Base-by-base conservation (phyloP, 768 basidiomycete species). In the Trichaptum fuscoviolaceum region DNA sequence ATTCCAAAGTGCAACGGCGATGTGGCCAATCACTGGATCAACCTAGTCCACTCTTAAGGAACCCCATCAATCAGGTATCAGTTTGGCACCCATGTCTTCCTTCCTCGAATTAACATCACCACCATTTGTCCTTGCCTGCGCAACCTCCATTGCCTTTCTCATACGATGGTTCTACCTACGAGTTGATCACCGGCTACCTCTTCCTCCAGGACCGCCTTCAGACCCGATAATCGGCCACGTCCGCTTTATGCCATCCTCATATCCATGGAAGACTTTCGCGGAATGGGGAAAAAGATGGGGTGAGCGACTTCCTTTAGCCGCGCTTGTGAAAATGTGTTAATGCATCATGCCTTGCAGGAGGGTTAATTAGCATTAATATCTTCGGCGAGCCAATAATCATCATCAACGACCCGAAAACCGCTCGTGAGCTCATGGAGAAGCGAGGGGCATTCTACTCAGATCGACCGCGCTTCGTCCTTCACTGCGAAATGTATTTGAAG, bases 261-360 rank as follows among this genome's bases (percentile, higher is more conserved):
- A 75, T 30, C 67, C 73, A 24, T 75, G 71, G 71, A 61, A 65
- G 12, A 70, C 68, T 1, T 78, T 74, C 64, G 62, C 71, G 0
- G 35, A 68, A 25, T 76, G 74, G 75, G 70, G 70, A 9, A 64
- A 72, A 26, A 70, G 62, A 57, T 78, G 73, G 69, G 77, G 77
- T 73, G 60, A 27, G 71, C 15, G 15, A 52, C 42, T 52, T 12
- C 42, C 42, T 6, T 52, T 52, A 20, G 10, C 17, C 15, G 42
- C 15, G 42, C 15, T 12, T 12, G 30, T 30, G 20, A 52, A 52
- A 3, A 15, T 12, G 20, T 12, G 42, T 12, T 52, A 20, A 52
- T 20, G 42, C 15, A 52, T 12, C 20, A 15, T 52, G 10, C 42
- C 12, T 52, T 52, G 42, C 20, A 72, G 73, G 74, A 23, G 73